Conservation (phyloP, 164 flowering plant species). For the Akebia trifoliata region DNA sequence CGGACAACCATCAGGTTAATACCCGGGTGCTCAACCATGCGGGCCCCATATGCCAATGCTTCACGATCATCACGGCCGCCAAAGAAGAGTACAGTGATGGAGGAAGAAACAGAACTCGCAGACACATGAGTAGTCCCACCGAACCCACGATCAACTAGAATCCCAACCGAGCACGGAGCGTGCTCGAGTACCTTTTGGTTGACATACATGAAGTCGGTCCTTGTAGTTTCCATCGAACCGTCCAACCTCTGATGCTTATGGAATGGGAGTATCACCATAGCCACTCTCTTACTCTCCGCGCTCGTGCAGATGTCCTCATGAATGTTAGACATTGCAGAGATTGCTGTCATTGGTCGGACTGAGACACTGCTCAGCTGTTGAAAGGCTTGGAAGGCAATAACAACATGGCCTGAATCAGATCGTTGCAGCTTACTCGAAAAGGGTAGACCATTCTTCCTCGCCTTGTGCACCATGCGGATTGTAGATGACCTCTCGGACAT, state of each 20-base stretch:
- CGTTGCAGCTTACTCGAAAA: conserved; percentile 45
- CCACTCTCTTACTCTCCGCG: conserved; percentile 42
- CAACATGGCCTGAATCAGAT: conserved; percentile 29
- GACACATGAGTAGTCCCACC: conserved; percentile 49
- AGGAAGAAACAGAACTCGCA: conserved; percentile 37
- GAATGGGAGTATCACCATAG: conserved; percentile 29
- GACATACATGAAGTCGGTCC: conserved; percentile 24
- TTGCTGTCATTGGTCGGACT: conserved; percentile 58
- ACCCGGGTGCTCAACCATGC: conserved; percentile 74
- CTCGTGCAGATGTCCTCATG: conserved; percentile 67
- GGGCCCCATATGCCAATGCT: conserved; percentile 51
- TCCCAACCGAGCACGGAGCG: conserved; percentile 60
- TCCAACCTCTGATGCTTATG: conserved; percentile 31
- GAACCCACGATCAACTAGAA: conserved; percentile 56
- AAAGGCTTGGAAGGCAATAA: conserved; percentile 60
- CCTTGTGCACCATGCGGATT: conserved; percentile 66
- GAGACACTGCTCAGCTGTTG: conserved; percentile 48
- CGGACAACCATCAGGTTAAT: conserved; percentile 26
- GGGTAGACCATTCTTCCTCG: conserved; percentile 61
- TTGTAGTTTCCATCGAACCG: conserved; percentile 26
- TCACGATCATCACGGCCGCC: conserved; percentile 67
- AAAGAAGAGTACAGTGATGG: conserved; percentile 42
- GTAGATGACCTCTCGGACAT: conserved; percentile 76
- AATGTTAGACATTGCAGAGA: conserved; percentile 45
- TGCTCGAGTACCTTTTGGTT: conserved; percentile 42